phyloP scores from a whole-genome alignment of 306 rosid genomes.

The Vicia faba region DNA sequence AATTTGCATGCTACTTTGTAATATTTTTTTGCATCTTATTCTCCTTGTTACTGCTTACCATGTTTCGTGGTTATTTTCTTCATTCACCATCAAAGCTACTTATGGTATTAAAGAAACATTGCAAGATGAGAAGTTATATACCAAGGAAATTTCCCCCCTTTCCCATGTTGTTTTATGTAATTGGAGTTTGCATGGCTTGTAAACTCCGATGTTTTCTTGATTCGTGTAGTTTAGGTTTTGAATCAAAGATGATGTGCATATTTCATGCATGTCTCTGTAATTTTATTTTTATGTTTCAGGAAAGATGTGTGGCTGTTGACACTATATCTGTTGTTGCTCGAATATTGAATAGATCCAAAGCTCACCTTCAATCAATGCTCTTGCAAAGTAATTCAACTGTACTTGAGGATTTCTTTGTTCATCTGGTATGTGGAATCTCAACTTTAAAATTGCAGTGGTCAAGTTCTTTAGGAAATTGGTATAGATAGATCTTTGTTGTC shows the following conservation, averaged over 20 bases:
- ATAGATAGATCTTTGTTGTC: slow-evolving; percentile 3
- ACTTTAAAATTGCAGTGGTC: slow-evolving; percentile 32
- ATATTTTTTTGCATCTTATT: slow-evolving; percentile 10
- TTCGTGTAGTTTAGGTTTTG: slow-evolving; percentile 32
- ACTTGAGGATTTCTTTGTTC: slow-evolving; percentile 85
- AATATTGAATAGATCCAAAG: slow-evolving; percentile 83
- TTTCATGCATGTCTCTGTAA: slow-evolving; percentile 34
- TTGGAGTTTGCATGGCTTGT: slow-evolving; percentile 24
- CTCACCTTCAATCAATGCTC: slow-evolving; percentile 89
- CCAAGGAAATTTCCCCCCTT: not conserved
- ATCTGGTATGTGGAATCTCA: slow-evolving; percentile 67
- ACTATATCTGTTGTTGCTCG: slow-evolving; percentile 74
- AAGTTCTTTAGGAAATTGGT: slow-evolving; percentile 33
- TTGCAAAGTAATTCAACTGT: slow-evolving; percentile 77
- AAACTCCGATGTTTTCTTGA: slow-evolving; percentile 25
- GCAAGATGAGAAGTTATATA: slow-evolving; percentile 24
- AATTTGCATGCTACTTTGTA: not conserved
- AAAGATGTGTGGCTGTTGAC: slow-evolving; percentile 94
- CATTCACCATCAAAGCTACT: slow-evolving; percentile 15
- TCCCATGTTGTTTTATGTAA: slow-evolving; percentile 12
- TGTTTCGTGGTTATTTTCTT: slow-evolving; percentile 21
- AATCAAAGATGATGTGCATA: slow-evolving; percentile 30
- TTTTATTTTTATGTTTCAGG: slow-evolving; percentile 62
- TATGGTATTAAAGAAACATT: slow-evolving; percentile 4
- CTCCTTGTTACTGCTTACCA: slow-evolving; percentile 4